Evolutionary conservation across 2,329 filamentous ascomycete species (phyloP), one percentile per base, ranked within the genome.

Genomic region (Pleoardoris graminearum): DNA sequence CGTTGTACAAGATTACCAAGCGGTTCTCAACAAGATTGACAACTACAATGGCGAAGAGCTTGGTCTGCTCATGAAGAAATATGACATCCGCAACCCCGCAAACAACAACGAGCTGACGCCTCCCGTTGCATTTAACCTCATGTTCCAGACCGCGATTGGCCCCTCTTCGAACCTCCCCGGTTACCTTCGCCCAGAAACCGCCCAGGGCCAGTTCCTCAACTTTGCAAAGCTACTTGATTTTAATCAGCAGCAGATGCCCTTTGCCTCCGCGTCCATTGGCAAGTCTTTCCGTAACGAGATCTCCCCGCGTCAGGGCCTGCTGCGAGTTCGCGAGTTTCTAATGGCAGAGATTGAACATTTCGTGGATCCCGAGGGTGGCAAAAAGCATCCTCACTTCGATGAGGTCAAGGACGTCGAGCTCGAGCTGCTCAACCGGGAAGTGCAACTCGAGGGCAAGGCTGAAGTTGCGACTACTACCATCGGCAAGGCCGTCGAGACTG

Each of bases 311-410:
- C 85, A 90, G 59, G 94, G 94, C 76, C 85, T 99, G 35, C 79
- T 99, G 53, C 89, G 94, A 65, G 94, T 99, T 37, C 90, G 94
- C 66, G 94, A 99, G 75, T 97, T 99, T 78, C 78, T 97, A 66
- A 97, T 99, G 94, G 94, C 93, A 21, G 94, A 99, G 77, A 96
- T 99, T 65, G 94, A 99, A 79, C 94, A 99, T 76, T 99, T 90
- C 71, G 94, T 99, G 62, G 94, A 99, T 68, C 94, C 94, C 10
- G 82, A 94, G 68, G 86, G 91, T 70, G 91, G 91, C 76, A 99
- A 99, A 85, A 95, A 94, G 78, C 94, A 99, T 74, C 77, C 82
- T 47, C 88, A 92, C 51, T 99, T 99, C 76, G 77, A 85, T 39
- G 90, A 96, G 67, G 87, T 99, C 53, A 87, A 90, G 69, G 80